A percentile compares a stretch with the other conserved stretches of the same genome.
Evolutionary conservation across 2,329 filamentous ascomycete species (phyloP).

Genomic region (Penicillium sp.): DNA sequence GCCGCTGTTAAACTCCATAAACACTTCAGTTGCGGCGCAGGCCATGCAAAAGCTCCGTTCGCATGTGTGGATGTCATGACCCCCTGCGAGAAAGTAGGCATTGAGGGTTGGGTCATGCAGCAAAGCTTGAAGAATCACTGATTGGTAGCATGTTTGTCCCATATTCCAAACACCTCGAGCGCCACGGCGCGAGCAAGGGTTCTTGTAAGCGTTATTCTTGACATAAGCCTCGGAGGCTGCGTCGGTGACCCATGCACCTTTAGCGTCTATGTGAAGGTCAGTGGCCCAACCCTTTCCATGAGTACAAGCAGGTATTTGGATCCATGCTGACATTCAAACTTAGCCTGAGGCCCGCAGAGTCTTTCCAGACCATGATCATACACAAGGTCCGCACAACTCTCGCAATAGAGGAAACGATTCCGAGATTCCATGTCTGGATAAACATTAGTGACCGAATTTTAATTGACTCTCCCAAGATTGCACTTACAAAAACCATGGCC

Average conservation of each 20-base stretch:
- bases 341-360: constrained; percentile 25
- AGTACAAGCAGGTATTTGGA: neutral
- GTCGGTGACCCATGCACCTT: constrained; percentile 38
- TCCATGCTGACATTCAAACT: constrained; percentile 15
- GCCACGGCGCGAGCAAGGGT: constrained; percentile 82
- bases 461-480: too few species aligned
- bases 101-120: constrained; percentile 90
- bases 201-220: constrained; percentile 71
- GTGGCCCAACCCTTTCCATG: neutral
- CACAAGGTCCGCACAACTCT: constrained; percentile 42
- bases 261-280: constrained; percentile 22
- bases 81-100: constrained; percentile 89
- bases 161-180: constrained; percentile 94
- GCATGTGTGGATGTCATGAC: constrained; percentile 79
- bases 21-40: constrained; percentile 63
- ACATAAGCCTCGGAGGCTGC: constrained; percentile 74
- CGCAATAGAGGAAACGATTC: constrained; percentile 40
- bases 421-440: constrained; percentile 42
- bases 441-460: constrained; percentile 6
- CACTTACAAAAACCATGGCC: constrained; percentile 44
- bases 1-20: constrained; percentile 62
- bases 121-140: constrained; percentile 89
- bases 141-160: constrained; percentile 98
- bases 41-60: constrained; percentile 53
- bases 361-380: constrained; percentile 44